These are phyloP conservation scores for Pueraria montana DNA, from an alignment of 306 rosid genomes.

Conservation along the genomic window DNA sequence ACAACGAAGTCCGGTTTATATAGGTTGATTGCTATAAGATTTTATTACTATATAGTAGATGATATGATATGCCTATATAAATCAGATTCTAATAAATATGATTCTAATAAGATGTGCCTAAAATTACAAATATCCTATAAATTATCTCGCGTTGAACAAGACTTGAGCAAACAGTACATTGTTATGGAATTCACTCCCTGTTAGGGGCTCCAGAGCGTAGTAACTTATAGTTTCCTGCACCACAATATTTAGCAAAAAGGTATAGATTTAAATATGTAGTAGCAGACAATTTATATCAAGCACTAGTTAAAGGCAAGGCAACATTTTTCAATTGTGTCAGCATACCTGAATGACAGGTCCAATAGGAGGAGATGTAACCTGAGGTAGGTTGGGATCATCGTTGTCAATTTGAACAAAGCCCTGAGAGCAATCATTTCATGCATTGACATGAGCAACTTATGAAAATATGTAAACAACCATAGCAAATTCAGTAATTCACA, in stretches of 20 bases:
- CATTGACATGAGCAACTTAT: background rate
- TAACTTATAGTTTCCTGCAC: conserved; percentile 42
- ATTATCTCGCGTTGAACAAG: conserved; percentile 23
- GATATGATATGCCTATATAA: too few relatives aligned
- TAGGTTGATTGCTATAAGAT: too few relatives aligned
- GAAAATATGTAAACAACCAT: background rate
- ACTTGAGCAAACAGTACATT: conserved; percentile 70
- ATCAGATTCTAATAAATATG: too few relatives aligned
- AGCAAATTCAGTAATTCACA: background rate
- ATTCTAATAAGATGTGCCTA: too few relatives aligned
- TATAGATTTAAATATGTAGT: background rate
- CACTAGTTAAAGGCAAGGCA: background rate
- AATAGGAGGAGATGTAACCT: background rate
- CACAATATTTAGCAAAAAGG: background rate
- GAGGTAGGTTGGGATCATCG: background rate
- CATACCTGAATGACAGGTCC: background rate
- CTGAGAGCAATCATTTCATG: background rate
- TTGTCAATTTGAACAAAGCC: background rate
- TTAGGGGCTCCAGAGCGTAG: conserved; percentile 78
- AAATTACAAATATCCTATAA: too few relatives aligned
- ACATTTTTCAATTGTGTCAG: background rate
- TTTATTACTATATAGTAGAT: too few relatives aligned
- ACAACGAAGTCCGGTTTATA: too few relatives aligned
- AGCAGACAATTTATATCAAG: background rate
- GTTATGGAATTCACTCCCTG: conserved; percentile 88